These are phyloP conservation scores for Hygrophoropsis aurantiaca DNA, from an alignment of 768 basidiomycete species.

Conservation along the genomic window DNA sequence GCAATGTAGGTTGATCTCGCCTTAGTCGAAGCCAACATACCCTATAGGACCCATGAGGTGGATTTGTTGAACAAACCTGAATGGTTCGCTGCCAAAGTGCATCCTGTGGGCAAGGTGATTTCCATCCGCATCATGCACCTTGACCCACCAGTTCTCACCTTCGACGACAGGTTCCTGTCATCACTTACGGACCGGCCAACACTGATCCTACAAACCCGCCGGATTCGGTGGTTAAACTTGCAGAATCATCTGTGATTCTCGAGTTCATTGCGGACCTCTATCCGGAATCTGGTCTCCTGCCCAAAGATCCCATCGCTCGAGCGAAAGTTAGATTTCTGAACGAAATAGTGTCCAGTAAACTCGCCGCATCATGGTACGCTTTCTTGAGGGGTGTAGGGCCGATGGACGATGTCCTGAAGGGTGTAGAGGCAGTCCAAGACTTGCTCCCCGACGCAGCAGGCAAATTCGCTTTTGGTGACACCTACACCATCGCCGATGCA, in stretches of 20 bases:
- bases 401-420: too few species aligned
- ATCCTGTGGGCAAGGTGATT: conserved; percentile 63
- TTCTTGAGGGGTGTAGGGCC: too few species aligned
- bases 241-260: conserved; percentile 63
- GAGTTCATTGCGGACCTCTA: too few species aligned
- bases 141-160: background rate
- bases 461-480: conserved; percentile 31
- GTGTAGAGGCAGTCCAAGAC: conserved; percentile 46
- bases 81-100: conserved; percentile 63
- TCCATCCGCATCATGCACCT: background rate
- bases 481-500: conserved; percentile 61
- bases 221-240: conserved; percentile 54
- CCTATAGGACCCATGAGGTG: conserved; percentile 51
- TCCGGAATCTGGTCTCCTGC: conserved; percentile 46
- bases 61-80: conserved; percentile 63
- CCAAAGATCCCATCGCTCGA: conserved; percentile 50
- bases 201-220: conserved; percentile 55
- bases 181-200: conserved; percentile 54
- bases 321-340: conserved; percentile 64
- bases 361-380: too few species aligned
- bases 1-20: conserved; percentile 58
- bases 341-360: conserved; percentile 46
- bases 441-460: conserved; percentile 47
- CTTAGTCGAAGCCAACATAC: conserved; percentile 50
- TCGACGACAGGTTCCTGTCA: conserved; percentile 47